These are phyloP conservation scores for Ophiostoma sp. DNA, from an alignment of 2,329 filamentous ascomycete genomes.

Conservation along the genomic window DNA sequence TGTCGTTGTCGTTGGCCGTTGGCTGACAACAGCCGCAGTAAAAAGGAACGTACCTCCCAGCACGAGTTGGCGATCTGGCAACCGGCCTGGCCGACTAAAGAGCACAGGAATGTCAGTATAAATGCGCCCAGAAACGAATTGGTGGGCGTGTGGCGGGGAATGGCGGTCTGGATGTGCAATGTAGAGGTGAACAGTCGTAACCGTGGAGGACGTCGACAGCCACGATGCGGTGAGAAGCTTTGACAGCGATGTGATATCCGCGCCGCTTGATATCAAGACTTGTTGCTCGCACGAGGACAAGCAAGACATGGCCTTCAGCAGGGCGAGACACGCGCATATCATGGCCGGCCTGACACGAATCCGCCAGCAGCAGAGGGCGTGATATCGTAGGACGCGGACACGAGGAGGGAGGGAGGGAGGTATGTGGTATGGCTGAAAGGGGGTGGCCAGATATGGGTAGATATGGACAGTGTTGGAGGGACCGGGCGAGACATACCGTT, in stretches of 20 bases:
- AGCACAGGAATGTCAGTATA: conserved; percentile 44
- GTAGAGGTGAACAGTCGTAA: neutral
- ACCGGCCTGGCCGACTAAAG: conserved; percentile 95
- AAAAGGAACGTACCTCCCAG: conserved; percentile 82
- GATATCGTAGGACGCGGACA: neutral
- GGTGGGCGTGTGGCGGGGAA: neutral
- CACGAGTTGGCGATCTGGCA: conserved; percentile 99
- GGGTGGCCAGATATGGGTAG: neutral
- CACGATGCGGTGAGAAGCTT: neutral
- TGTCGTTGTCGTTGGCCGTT: neutral
- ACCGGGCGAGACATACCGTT: conserved; percentile 63
- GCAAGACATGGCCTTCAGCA: neutral
- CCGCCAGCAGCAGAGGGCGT: neutral
- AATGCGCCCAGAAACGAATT: neutral
- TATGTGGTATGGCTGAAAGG: neutral
- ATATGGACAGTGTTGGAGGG: conserved; percentile 23
- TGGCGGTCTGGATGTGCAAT: conserved; percentile 12
- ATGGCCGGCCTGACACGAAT: neutral
- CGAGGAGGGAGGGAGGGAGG: neutral
- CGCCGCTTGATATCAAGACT: neutral
- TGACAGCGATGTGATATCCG: neutral
- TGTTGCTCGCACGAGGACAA: neutral
- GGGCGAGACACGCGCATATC: conserved; percentile 12
- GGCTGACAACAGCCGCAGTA: neutral
- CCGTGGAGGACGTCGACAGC: neutral